Evolutionary conservation across 257 asterid genomes (phyloP).

Genomic region (Nicotiana otophora): DNA sequence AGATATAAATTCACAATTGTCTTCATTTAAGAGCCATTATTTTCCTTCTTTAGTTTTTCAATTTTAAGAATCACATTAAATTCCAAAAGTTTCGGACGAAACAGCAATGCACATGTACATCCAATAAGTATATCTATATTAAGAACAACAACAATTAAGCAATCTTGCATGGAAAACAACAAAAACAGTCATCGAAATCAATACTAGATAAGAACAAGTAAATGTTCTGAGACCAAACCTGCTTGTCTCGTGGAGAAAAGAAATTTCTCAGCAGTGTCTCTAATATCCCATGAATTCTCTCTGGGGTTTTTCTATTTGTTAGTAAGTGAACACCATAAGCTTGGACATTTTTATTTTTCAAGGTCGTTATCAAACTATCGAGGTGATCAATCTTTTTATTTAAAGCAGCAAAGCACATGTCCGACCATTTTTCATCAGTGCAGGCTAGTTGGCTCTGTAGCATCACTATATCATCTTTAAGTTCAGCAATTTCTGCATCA

Average conservation of each 20-base stretch:
- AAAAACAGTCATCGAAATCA: background rate
- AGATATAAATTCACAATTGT: background rate
- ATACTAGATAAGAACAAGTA: background rate
- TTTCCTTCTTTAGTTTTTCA: background rate
- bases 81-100: background rate
- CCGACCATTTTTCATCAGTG: slow-evolving; percentile 40
- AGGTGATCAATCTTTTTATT: slow-evolving; percentile 32
- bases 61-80: background rate
- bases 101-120: background rate
- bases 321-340: slow-evolving; percentile 15
- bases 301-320: slow-evolving; percentile 23
- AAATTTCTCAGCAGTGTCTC: slow-evolving; percentile 29
- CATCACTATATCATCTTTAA: slow-evolving; percentile 47
- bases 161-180: slow-evolving; percentile 9
- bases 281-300: slow-evolving; percentile 28
- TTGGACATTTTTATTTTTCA: slow-evolving; percentile 21
- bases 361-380: slow-evolving; percentile 20
- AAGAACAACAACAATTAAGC: background rate
- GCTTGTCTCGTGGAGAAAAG: slow-evolving; percentile 21
- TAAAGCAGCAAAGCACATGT: slow-evolving; percentile 27
- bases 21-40: background rate
- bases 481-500: slow-evolving; percentile 39
- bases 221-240: slow-evolving; percentile 29
- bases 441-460: slow-evolving; percentile 37
- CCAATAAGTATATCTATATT: background rate